Percentiles rank a stretch among this genome's conserved stretches.
Conservation (phyloP, 768 basidiomycete species). For the Pulveroboletus ravenelii region DNA sequence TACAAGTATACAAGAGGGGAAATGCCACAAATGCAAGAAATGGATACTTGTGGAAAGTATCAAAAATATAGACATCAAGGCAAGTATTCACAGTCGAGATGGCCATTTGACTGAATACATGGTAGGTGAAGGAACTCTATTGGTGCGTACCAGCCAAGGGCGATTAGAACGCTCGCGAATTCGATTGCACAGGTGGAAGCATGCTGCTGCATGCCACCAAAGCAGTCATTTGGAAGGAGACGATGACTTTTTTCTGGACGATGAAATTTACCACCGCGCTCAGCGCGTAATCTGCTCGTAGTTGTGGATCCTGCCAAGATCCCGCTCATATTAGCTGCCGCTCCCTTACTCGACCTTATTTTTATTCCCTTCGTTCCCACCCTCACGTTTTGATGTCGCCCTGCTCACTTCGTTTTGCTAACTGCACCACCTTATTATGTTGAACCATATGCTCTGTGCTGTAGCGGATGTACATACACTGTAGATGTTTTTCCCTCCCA, state of each 20-base stretch:
- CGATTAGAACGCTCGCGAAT: background rate
- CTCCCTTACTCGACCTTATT: background rate
- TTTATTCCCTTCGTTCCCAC: conserved; percentile 11
- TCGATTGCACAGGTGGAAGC: conserved; percentile 62
- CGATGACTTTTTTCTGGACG: conserved; percentile 51
- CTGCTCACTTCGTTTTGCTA: conserved; percentile 16
- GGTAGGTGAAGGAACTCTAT: conserved; percentile 65
- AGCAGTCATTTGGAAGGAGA: conserved; percentile 53
- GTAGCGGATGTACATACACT: background rate
- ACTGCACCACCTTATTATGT: background rate
- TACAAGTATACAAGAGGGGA: conserved; percentile 56
- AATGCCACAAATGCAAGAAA: conserved; percentile 70
- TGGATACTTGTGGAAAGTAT: conserved; percentile 73
- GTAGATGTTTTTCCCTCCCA: background rate
- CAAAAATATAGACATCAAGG: conserved; percentile 73
- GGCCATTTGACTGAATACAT: background rate
- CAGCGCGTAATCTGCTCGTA: conserved; percentile 10
- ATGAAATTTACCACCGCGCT: conserved; percentile 37
- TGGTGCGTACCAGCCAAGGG: conserved; percentile 48
- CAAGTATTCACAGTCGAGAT: conserved; percentile 15
- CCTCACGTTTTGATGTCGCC: background rate
- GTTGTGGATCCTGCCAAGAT: background rate
- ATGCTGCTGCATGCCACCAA: conserved; percentile 73
- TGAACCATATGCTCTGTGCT: background rate
- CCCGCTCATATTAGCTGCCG: background rate